These are phyloP conservation scores for Tillandsia leiboldiana DNA, from an alignment of 176 grass and related monocot species.

Conservation along the genomic window DNA sequence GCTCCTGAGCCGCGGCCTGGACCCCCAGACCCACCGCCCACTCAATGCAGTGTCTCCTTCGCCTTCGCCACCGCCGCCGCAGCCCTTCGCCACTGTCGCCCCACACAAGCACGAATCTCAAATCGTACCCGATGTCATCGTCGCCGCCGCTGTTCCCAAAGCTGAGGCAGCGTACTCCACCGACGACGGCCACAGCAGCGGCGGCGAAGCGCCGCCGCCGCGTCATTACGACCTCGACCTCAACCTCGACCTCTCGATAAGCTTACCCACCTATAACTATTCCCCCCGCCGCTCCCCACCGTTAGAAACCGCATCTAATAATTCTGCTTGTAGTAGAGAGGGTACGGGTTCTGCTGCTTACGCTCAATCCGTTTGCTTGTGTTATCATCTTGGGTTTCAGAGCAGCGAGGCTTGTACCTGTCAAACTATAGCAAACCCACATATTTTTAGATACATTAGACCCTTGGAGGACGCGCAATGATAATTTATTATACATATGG, in stretches of 20 bases:
- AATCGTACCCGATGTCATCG: too few species aligned
- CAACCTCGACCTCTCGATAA: slow-evolving; percentile 12
- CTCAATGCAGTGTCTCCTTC: background rate
- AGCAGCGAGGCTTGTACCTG: slow-evolving; percentile 1
- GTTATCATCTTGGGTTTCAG: slow-evolving; percentile 14
- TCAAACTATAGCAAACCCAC: background rate
- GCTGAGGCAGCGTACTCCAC: background rate
- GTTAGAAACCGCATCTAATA: too few species aligned
- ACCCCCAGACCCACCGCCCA: slow-evolving; percentile 1
- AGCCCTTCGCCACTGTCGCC: too few species aligned
- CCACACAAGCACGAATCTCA: too few species aligned
- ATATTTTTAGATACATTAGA: slow-evolving; percentile 12
- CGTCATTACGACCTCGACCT: background rate
- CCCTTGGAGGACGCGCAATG: background rate
- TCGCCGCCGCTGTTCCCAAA: background rate
- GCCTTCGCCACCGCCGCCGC: background rate
- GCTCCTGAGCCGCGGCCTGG: slow-evolving; percentile 7
- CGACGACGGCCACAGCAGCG: background rate
- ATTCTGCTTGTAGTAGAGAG: too few species aligned
- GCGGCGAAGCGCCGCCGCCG: background rate
- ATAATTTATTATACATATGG: background rate
- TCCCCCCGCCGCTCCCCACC: background rate
- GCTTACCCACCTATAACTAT: background rate
- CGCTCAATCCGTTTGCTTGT: slow-evolving; percentile 8
- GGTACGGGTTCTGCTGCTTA: background rate